Base-by-base conservation (phyloP, 2,329 filamentous ascomycete genomes). In the Stemphylium vesicarium region DNA sequence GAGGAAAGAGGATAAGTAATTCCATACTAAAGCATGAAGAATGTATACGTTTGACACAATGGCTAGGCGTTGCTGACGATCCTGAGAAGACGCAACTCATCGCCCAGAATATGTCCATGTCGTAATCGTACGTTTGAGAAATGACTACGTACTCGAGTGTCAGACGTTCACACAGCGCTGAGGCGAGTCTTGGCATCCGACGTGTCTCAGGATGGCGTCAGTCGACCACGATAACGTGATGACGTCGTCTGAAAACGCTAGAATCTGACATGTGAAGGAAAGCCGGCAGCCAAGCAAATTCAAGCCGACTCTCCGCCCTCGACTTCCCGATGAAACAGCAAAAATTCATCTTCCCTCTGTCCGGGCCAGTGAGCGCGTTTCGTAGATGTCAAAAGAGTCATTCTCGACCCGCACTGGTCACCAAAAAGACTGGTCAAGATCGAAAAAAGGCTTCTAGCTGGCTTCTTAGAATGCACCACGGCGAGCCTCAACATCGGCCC, bases 401-500 rank as follows among this genome's bases (percentile, higher is more conserved):
- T 46, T 12, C 29, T 12, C 24, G 33, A 35, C 37, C 8, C 39
- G 13, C 43, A 41, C 37, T 37, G 37, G 31, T 32, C 50, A 53
- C 22, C 22, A 41, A 4, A 9, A 11, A 33, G n/a, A 20, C n/a
- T 42, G 12, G 33, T 20, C 22, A 29, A 22, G 26, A 20, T 38
- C 16, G 24, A 22, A 43, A 36, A 38, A 29, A 39, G 18, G 32
- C 15, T 33, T 18, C 26, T 38, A 39, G 42, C 20, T 39, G 31
- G 32, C 33, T 13, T 26, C 6, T 13, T 15, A 20, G 35, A 20
- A 43, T 24, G 40, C 20, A 33, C n/a, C 13, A 48, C 47, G 46
- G 48, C 43, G 52, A 44, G 52, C 35, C 39, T 50, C 35, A 46
- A 46, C 26, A 39, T 53, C 53, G 53, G 64, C 50, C 60, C 63